Evolutionary conservation across 352 stramenopile species (phyloP).

Genomic region (Phytophthora foliorum): DNA sequence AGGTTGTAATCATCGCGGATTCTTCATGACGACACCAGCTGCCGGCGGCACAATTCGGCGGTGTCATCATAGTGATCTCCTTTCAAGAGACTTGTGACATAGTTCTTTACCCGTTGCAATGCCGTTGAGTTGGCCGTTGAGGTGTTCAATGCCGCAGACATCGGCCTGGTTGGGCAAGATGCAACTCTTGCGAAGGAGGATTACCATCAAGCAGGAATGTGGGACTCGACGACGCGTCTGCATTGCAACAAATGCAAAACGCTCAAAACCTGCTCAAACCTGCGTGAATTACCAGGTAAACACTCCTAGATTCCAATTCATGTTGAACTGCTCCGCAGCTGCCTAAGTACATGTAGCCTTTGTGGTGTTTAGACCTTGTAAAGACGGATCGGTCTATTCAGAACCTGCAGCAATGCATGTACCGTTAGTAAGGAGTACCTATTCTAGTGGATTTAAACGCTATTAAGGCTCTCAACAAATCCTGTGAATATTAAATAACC

Average conservation of each 20-base stretch:
- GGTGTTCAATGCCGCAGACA: too few relatives aligned
- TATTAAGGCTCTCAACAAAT: too few relatives aligned
- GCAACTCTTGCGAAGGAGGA: neutral
- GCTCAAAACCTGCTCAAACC: neutral
- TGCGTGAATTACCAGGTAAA: neutral
- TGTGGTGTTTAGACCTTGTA: slow-evolving; percentile 3
- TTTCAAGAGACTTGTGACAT: slow-evolving; percentile 17
- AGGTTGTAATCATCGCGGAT: too few relatives aligned
- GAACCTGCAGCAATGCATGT: too few relatives aligned
- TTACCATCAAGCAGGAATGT: slow-evolving; percentile 20
- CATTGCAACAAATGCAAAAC: slow-evolving; percentile 2
- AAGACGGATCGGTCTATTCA: neutral
- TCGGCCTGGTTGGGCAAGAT: neutral
- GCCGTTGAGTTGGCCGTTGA: too few relatives aligned
- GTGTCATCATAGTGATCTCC: slow-evolving; percentile 2
- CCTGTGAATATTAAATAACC: too few relatives aligned
- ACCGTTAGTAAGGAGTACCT: too few relatives aligned
- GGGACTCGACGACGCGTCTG: slow-evolving; percentile 17
- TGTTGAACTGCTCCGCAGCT: neutral
- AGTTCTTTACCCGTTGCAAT: too few relatives aligned
- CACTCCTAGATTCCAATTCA: neutral
- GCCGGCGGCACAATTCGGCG: too few relatives aligned
- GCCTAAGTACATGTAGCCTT: neutral
- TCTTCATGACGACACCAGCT: too few relatives aligned
- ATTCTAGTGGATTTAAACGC: too few relatives aligned